Evolutionary conservation across 257 asterid species (phyloP).

Genomic region (Fraxinus cuspidata): DNA sequence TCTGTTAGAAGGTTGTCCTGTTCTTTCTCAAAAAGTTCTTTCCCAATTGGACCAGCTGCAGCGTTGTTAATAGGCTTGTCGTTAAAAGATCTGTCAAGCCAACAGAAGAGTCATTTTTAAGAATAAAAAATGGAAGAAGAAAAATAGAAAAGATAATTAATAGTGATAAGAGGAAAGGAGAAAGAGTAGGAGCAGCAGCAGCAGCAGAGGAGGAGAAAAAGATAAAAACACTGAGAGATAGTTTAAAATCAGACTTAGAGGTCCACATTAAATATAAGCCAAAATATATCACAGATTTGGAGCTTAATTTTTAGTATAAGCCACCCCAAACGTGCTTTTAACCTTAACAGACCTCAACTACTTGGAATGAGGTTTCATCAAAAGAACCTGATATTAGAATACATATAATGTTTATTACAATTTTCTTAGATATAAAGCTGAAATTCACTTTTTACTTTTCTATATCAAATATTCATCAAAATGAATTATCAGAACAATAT

Average conservation of each 20-base stretch:
- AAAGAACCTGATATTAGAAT: not conserved
- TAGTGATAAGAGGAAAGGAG: not conserved
- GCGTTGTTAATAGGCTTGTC: conserved; percentile 80
- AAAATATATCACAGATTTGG: no score
- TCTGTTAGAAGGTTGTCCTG: conserved; percentile 83
- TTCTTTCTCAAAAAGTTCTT: conserved; percentile 83
- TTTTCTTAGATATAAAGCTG: not conserved
- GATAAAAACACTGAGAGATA: not conserved
- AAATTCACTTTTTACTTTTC: no score
- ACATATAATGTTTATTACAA: not conserved
- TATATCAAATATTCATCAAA: no score
- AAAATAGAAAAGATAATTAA: not conserved
- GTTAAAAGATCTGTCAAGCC: conserved; percentile 65
- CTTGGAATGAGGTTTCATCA: not conserved
- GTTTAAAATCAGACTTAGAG: not conserved
- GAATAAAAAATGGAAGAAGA: conserved; percentile 4
- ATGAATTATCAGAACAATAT: no score
- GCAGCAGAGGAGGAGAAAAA: not conserved
- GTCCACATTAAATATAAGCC: no score
- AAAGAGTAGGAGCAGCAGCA: not conserved
- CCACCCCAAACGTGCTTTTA: no score
- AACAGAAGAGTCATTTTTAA: conserved; percentile 1
- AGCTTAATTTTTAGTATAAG: no score
- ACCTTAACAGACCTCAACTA: not conserved
- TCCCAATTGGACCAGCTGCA: conserved; percentile 81